These are phyloP conservation scores for Globisporangium recalcitrans DNA, from an alignment of 352 stramenopile genomes.

Conservation along the genomic window DNA sequence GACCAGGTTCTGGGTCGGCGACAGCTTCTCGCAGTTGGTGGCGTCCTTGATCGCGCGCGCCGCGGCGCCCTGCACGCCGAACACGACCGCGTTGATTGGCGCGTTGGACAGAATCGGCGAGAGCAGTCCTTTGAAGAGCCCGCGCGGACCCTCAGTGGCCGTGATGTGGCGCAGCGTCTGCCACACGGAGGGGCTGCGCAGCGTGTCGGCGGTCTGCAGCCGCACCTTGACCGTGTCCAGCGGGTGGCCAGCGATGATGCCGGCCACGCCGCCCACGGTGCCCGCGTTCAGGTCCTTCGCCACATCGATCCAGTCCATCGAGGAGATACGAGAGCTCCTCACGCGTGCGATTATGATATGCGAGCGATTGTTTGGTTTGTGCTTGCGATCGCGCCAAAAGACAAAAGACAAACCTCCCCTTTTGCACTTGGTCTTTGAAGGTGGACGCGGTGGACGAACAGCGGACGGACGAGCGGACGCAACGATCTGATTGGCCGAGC, in stretches of 20 bases:
- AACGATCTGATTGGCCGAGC: no score
- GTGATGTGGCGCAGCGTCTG: conserved; percentile 49
- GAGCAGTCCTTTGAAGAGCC: conserved; percentile 70
- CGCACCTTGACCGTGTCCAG: conserved; percentile 87
- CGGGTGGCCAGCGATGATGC: conserved; percentile 74
- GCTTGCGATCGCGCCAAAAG: no score
- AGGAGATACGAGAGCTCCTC: not conserved
- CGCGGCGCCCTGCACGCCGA: conserved; percentile 66
- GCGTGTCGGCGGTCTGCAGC: conserved; percentile 53
- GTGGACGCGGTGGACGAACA: no score
- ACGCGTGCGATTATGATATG: not conserved
- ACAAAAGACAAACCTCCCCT: no score
- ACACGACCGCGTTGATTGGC: conserved; percentile 82
- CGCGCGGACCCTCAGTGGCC: conserved; percentile 47
- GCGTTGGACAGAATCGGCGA: conserved; percentile 80
- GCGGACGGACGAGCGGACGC: no score
- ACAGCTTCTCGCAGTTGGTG: conserved; percentile 24
- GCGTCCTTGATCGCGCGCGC: conserved; percentile 40
- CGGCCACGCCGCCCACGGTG: conserved; percentile 72
- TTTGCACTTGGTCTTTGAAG: no score
- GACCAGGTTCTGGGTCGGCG: conserved; percentile 43
- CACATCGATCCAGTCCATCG: conserved; percentile 80
- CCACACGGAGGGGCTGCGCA: conserved; percentile 29
- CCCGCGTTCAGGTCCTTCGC: conserved; percentile 80
- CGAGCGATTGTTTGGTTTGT: no score